A percentile compares a stretch with the other conserved stretches of the same genome.
Evolutionary conservation across 73 alveolate genomes (phyloP).

Genomic region (Uronychia setigera): DNA sequence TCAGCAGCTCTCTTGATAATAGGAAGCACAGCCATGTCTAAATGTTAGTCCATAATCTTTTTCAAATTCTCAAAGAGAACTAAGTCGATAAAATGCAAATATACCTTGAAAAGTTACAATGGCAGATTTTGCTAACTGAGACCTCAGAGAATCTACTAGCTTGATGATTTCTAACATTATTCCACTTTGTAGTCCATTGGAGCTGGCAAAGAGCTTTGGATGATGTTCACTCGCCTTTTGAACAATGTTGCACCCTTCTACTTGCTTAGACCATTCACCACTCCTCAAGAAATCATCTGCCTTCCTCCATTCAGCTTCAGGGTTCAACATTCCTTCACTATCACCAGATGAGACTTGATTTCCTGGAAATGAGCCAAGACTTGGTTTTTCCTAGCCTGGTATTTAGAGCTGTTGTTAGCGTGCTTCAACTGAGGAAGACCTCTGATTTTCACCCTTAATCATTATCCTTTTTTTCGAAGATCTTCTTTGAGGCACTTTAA

Average conservation of each 20-base stretch:
- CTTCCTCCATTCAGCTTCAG: background rate
- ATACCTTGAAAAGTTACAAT: slow-evolving; percentile 12
- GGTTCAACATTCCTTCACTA: background rate
- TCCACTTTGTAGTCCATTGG: background rate
- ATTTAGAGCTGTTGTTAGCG: too few species aligned
- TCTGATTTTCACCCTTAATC: too few species aligned
- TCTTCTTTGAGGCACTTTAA: too few species aligned
- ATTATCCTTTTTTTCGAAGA: too few species aligned
- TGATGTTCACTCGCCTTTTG: background rate
- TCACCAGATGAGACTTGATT: too few species aligned
- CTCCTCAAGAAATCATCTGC: background rate
- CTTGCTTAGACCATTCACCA: background rate
- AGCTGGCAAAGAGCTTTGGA: background rate
- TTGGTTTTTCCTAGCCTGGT: too few species aligned
- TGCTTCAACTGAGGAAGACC: too few species aligned
- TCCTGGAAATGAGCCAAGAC: too few species aligned
- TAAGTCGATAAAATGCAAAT: background rate
- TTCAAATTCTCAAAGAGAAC: background rate
- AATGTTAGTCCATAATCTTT: slow-evolving; percentile 25
- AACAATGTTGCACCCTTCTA: background rate
- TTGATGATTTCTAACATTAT: slow-evolving; percentile 33
- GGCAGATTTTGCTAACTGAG: slow-evolving; percentile 43
- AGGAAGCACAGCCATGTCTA: slow-evolving; percentile 45
- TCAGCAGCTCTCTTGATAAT: slow-evolving; percentile 48
- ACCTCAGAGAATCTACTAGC: slow-evolving; percentile 43